These are phyloP conservation scores for Aspergillus arachidicola DNA, from an alignment of 2,329 filamentous ascomycete genomes.

Conservation along the genomic window DNA sequence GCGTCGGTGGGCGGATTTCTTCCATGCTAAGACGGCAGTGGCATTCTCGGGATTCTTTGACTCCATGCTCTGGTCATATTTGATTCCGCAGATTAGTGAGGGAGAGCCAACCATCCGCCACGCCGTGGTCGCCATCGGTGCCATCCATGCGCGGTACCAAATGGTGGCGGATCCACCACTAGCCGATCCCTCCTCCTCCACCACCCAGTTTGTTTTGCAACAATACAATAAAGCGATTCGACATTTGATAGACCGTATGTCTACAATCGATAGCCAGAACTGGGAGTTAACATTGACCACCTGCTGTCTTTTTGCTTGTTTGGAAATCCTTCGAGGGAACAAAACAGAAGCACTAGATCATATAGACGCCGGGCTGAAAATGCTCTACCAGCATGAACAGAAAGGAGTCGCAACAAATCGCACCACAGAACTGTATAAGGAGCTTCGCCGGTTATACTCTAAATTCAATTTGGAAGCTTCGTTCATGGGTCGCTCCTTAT, in stretches of 20 bases:
- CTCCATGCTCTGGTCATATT: slow-evolving; percentile 31
- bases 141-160: slow-evolving; percentile 39
- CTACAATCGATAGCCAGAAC: not conserved
- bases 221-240: slow-evolving; percentile 56
- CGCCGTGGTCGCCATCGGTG: slow-evolving; percentile 54
- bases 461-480: slow-evolving; percentile 3
- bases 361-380: slow-evolving; percentile 20
- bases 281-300: slow-evolving; percentile 17
- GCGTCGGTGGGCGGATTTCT: slow-evolving; percentile 44
- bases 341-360: slow-evolving; percentile 21
- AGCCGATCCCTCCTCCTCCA: not conserved
- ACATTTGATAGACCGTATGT: slow-evolving; percentile 38
- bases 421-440: slow-evolving; percentile 15
- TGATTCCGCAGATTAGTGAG: slow-evolving; percentile 51
- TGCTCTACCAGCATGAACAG: slow-evolving; percentile 13
- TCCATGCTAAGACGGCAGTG: slow-evolving; percentile 44
- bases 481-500: slow-evolving; percentile 3
- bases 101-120: slow-evolving; percentile 53
- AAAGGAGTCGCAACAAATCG: not conserved
- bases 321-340: slow-evolving; percentile 23
- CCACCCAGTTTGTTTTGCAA: slow-evolving; percentile 40
- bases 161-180: slow-evolving; percentile 4
- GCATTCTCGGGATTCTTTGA: slow-evolving; percentile 48
- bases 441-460: slow-evolving; percentile 2
- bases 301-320: slow-evolving; percentile 22